Evolutionary conservation across 257 asterid species (phyloP).

Genomic region (Thymus mandschuricus): DNA sequence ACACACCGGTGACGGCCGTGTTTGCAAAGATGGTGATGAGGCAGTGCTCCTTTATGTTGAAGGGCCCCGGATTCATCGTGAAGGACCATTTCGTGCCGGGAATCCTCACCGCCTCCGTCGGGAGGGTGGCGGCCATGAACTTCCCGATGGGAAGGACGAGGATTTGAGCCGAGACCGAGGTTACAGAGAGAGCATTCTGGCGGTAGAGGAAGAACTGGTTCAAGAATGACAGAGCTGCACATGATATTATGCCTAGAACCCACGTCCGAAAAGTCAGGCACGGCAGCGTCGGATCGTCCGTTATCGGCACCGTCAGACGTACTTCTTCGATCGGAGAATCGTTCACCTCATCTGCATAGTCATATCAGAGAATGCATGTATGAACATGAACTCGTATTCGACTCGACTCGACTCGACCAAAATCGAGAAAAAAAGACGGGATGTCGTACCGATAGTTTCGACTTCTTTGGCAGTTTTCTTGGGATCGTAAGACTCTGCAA

Average conservation of each 20-base stretch:
- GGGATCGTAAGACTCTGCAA: background rate
- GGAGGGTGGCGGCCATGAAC: slow-evolving; percentile 68
- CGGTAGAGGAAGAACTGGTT: slow-evolving; percentile 72
- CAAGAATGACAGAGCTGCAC: slow-evolving; percentile 53
- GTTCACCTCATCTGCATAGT: slow-evolving; percentile 51
- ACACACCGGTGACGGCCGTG: slow-evolving; percentile 51
- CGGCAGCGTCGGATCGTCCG: slow-evolving; percentile 71
- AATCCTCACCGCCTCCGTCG: slow-evolving; percentile 34
- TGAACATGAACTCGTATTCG: too few relatives aligned
- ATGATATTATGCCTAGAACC: slow-evolving; percentile 59
- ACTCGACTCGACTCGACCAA: background rate
- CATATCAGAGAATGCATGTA: too few relatives aligned
- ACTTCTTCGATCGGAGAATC: slow-evolving; percentile 77
- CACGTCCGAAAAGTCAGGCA: slow-evolving; percentile 73
- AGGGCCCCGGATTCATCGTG: slow-evolving; percentile 70
- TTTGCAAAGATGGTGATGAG: slow-evolving; percentile 69
- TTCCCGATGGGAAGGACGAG: slow-evolving; percentile 62
- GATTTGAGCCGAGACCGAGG: slow-evolving; percentile 69
- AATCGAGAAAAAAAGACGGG: background rate
- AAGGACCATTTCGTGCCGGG: slow-evolving; percentile 60
- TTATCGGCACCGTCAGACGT: slow-evolving; percentile 63
- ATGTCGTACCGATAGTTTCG: slow-evolving; percentile 27
- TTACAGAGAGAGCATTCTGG: slow-evolving; percentile 50
- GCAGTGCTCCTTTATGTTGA: slow-evolving; percentile 73
- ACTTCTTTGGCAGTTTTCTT: slow-evolving; percentile 25